phyloP scores from a whole-genome alignment of 805 yeast species.

The Metschnikowia bowlesiae region DNA sequence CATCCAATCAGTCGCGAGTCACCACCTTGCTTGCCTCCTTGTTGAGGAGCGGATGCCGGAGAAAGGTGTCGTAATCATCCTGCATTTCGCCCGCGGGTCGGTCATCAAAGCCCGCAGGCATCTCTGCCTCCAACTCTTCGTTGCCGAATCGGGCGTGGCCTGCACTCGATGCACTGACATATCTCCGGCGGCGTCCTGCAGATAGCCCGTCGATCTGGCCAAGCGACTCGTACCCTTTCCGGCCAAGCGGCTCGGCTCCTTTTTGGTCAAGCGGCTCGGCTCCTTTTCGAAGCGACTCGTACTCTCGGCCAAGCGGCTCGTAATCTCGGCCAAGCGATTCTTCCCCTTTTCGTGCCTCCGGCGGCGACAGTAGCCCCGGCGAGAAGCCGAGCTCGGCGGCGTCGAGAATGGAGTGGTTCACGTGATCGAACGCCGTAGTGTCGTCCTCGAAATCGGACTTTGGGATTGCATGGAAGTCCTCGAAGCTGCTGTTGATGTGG shows the following conservation, averaged over 20 bases:
- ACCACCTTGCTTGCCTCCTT: conserved; percentile 22
- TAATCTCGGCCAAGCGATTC: not conserved
- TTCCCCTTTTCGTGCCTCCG: not conserved
- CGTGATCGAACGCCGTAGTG: conserved; percentile 25
- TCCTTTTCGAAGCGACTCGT: not conserved
- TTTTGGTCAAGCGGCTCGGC: not conserved
- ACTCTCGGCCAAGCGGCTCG: no score
- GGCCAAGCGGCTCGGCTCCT: no score
- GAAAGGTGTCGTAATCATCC: not conserved
- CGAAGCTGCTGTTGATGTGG: conserved; percentile 28
- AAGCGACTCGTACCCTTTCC: no score
- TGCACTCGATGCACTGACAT: not conserved
- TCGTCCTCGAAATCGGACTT: conserved; percentile 26
- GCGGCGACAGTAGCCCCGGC: conserved; percentile 18
- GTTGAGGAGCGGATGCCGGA: conserved; percentile 30
- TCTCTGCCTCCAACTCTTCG: not conserved
- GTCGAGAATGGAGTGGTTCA: conserved; percentile 21
- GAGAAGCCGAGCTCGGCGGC: conserved; percentile 29
- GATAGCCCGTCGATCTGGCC: not conserved
- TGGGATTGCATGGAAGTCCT: conserved; percentile 20
- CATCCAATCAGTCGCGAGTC: not conserved
- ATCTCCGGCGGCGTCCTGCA: not conserved
- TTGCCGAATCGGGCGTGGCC: conserved; percentile 1
- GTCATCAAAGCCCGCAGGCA: not conserved
- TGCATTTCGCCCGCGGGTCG: not conserved